Conservation (phyloP, 1,139 yeast genomes). For the Arxiozyma slooffiae region DNA sequence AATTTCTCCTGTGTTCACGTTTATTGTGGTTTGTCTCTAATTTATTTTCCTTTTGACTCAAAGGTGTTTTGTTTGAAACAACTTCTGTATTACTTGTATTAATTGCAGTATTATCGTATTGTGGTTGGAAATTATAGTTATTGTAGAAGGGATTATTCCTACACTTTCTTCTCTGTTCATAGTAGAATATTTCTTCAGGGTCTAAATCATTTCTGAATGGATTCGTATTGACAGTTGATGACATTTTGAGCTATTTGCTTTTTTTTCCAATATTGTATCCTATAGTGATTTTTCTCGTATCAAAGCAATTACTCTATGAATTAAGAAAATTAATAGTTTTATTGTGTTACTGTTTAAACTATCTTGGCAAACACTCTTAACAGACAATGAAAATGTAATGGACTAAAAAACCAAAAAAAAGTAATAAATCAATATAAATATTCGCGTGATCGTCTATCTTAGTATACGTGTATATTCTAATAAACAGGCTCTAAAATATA, state of each 20-base stretch:
- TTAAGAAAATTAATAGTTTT: no score
- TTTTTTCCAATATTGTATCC: not conserved
- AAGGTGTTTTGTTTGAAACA: not conserved
- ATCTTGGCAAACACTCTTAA: not conserved
- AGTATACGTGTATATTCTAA: no score
- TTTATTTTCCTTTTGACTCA: not conserved
- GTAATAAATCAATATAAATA: no score
- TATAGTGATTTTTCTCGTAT: not conserved
- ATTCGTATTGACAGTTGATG: not conserved
- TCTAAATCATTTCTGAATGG: slow-evolving; percentile 2
- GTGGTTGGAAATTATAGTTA: not conserved
- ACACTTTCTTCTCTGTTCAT: not conserved
- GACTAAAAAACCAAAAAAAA: no score
- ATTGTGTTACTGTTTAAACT: no score
- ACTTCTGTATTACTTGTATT: not conserved
- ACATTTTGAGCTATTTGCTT: not conserved
- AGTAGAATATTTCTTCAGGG: not conserved
- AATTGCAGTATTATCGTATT: not conserved
- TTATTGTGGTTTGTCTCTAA: not conserved
- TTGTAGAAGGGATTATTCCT: slow-evolving; percentile 3
- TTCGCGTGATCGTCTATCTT: no score
- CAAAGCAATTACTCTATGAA: not conserved
- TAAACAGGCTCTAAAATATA: no score
- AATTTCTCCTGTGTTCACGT: not conserved
- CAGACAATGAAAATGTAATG: not conserved